phyloP scores from a whole-genome alignment of 2,329 filamentous ascomycete species.

The Aspergillus ibericus region DNA sequence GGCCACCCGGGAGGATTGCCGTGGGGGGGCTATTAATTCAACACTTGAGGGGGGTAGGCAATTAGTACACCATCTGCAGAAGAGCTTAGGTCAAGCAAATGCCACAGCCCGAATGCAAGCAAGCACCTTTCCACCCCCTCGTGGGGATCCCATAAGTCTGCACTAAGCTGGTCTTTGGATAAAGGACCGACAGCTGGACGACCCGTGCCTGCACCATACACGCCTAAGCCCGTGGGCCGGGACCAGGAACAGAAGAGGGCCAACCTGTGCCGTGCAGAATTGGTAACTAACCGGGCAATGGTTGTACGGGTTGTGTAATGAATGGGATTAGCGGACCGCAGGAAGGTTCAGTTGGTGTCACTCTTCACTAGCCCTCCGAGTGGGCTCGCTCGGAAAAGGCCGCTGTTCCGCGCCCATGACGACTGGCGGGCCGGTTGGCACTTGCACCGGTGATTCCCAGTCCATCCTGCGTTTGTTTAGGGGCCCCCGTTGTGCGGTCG shows the following conservation, averaged over 20 bases:
- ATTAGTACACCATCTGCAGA: neutral
- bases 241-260: neutral
- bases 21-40: neutral
- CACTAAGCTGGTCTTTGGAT: neutral
- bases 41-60: neutral
- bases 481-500: neutral
- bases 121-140: neutral
- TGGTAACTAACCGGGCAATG: neutral
- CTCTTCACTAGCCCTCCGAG: neutral
- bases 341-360: neutral
- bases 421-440: neutral
- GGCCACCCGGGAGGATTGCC: neutral
- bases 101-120: neutral
- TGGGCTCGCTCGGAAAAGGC: neutral
- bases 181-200: neutral
- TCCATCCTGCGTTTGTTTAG: neutral
- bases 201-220: neutral
- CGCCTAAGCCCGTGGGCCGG: neutral
- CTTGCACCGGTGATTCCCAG: neutral
- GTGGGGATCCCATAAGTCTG: neutral
- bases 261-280: neutral
- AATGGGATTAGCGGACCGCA: neutral
- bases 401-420: neutral
- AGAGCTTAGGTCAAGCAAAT: neutral
- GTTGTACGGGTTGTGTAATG: neutral